Evolutionary conservation across 768 basidiomycete species (phyloP).

Genomic region (Termitomyces bulborhizus): DNA sequence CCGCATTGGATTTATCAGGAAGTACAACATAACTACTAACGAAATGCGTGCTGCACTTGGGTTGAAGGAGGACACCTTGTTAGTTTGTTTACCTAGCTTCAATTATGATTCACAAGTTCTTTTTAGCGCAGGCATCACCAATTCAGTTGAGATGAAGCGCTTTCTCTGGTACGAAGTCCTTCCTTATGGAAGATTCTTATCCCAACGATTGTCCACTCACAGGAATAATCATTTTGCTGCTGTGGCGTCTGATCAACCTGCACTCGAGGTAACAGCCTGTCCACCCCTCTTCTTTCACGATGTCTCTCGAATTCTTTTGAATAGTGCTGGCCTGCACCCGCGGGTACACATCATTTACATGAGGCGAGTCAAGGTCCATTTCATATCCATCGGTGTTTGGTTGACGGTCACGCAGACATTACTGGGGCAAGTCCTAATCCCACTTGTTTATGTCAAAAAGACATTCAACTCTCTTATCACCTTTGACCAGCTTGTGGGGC

Average conservation of each 20-base stretch:
- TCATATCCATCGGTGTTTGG: neutral
- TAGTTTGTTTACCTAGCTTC: slow-evolving; percentile 15
- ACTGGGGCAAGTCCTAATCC: neutral
- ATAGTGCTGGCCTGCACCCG: slow-evolving; percentile 47
- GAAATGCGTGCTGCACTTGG: slow-evolving; percentile 36
- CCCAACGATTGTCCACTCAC: neutral
- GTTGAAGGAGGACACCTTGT: slow-evolving; percentile 44
- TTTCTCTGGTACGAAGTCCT: slow-evolving; percentile 47
- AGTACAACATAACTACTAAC: slow-evolving; percentile 36
- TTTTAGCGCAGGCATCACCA: slow-evolving; percentile 56
- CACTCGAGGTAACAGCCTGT: slow-evolving; percentile 42
- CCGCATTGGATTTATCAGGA: slow-evolving; percentile 56
- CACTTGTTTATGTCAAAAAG: neutral
- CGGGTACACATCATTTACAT: slow-evolving; percentile 40
- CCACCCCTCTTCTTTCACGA: neutral
- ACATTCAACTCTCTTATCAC: neutral
- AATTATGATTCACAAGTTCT: neutral
- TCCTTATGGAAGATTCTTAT: neutral
- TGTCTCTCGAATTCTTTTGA: neutral
- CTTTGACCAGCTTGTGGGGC: slow-evolving; percentile 47
- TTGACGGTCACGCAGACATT: neutral
- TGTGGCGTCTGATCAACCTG: slow-evolving; percentile 59
- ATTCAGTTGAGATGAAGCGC: slow-evolving; percentile 60
- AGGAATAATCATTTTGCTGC: slow-evolving; percentile 74
- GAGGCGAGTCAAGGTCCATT: slow-evolving; percentile 34